Evolutionary conservation across 2,329 filamentous ascomycete genomes (phyloP).

Genomic region (Epichloe festucae): DNA sequence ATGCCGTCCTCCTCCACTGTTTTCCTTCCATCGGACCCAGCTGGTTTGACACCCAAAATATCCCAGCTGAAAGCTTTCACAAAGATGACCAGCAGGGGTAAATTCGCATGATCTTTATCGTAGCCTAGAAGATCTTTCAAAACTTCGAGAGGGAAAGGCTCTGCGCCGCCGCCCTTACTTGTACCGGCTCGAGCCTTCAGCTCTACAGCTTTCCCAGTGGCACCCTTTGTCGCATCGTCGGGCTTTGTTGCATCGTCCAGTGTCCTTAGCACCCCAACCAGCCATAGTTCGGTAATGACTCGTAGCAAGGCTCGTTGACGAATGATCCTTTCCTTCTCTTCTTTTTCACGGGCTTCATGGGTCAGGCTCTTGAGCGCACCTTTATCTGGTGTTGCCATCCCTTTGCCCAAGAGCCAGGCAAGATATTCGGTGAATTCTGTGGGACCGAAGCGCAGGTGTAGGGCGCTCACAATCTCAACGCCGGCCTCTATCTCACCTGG

Average conservation of each 20-base stretch:
- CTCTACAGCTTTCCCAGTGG: conserved; percentile 49
- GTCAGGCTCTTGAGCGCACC: conserved; percentile 63
- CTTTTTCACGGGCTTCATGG: conserved; percentile 78
- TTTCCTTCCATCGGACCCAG: conserved; percentile 67
- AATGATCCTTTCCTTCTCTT: conserved; percentile 85
- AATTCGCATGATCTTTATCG: conserved; percentile 81
- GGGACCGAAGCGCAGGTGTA: conserved; percentile 89
- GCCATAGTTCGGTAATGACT: conserved; percentile 91
- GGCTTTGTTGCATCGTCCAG: conserved; percentile 53
- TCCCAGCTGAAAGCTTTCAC: conserved; percentile 97
- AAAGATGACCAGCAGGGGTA: conserved; percentile 86
- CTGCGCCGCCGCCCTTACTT: conserved; percentile 51
- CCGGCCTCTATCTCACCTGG: conserved; percentile 85
- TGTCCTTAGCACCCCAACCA: conserved; percentile 76
- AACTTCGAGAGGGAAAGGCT: conserved; percentile 95
- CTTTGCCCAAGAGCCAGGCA: conserved; percentile 84
- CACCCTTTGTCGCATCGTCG: conserved; percentile 49
- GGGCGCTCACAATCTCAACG: conserved; percentile 85
- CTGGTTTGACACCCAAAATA: conserved; percentile 65
- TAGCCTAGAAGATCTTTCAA: conserved; percentile 90
- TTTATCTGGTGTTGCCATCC: conserved; percentile 83
- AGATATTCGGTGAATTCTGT: conserved; percentile 82
- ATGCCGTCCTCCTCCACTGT: conserved; percentile 69
- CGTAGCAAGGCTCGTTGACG: conserved; percentile 77
- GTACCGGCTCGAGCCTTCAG: conserved; percentile 41